phyloP scores from a whole-genome alignment of 805 yeast genomes.

The Starmerella vitae region DNA sequence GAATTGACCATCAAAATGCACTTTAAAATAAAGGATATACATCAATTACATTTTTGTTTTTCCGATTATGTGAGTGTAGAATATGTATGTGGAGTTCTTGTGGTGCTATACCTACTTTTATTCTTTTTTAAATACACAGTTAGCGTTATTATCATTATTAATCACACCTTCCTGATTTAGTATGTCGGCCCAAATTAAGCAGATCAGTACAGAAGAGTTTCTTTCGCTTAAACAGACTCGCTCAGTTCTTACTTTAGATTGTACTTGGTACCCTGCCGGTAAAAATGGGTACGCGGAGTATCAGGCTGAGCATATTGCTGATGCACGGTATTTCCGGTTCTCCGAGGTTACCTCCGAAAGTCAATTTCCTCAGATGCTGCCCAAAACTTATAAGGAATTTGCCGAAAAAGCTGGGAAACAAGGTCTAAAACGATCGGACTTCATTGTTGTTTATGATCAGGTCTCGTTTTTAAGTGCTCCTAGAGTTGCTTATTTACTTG shows the following conservation, averaged over 20 bases:
- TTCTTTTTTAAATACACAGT: no score
- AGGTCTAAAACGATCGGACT: slow-evolving; percentile 34
- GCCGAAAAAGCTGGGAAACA: slow-evolving; percentile 30
- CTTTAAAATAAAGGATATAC: no score
- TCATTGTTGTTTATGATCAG: slow-evolving; percentile 70
- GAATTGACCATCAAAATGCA: no score
- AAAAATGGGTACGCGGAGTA: slow-evolving; percentile 38
- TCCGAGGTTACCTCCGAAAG: slow-evolving; percentile 54
- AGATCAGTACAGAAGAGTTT: slow-evolving; percentile 15
- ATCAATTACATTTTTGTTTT: no score
- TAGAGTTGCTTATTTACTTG: slow-evolving; percentile 83
- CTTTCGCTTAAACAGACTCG: slow-evolving; percentile 21
- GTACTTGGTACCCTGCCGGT: slow-evolving; percentile 89
- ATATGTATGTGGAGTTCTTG: no score
- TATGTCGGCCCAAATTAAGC: slow-evolving; percentile 13
- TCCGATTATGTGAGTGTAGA: no score
- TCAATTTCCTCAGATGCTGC: slow-evolving; percentile 84
- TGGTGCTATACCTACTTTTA: no score
- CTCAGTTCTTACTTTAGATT: slow-evolving; percentile 43
- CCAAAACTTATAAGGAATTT: slow-evolving; percentile 40
- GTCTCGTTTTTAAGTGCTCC: slow-evolving; percentile 79
- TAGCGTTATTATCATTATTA: no score
- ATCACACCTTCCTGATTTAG: no score
- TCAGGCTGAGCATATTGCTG: slow-evolving; percentile 43
- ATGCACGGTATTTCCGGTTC: slow-evolving; percentile 64